phyloP scores from a whole-genome alignment of 257 asterid genomes.

The Misopates orontium region DNA sequence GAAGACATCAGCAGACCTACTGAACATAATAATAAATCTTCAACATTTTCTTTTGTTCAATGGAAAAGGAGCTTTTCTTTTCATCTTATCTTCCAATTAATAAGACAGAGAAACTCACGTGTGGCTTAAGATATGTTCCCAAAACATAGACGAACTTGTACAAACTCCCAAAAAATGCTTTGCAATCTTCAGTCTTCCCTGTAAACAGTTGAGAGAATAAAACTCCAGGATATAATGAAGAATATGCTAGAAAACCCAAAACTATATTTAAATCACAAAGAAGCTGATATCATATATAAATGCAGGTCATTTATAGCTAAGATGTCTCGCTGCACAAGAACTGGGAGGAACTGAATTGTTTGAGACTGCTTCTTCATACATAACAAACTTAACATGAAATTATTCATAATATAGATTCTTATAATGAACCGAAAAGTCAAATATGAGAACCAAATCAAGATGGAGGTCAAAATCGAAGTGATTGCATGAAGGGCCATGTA shows the following conservation, averaged over 20 bases:
- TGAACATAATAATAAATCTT: background rate
- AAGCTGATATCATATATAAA: background rate
- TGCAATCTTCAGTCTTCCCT: conserved; percentile 86
- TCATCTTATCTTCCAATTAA: conserved; percentile 1
- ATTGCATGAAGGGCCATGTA: background rate
- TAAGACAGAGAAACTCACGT: conserved; percentile 55
- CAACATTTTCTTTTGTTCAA: background rate
- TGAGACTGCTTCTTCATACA: background rate
- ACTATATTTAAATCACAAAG: conserved; percentile 7
- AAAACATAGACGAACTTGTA: conserved; percentile 87
- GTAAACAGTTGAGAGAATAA: conserved; percentile 36
- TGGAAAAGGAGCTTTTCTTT: background rate
- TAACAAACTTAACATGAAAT: background rate
- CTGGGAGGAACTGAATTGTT: too few relatives aligned
- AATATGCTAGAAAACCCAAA: conserved; percentile 10
- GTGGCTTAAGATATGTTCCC: conserved; percentile 94
- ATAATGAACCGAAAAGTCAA: background rate
- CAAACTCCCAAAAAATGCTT: conserved; percentile 59
- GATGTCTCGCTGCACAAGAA: background rate
- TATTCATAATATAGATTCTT: background rate
- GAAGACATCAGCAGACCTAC: background rate
- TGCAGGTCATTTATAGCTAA: background rate
- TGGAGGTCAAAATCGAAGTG: background rate
- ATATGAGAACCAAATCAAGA: background rate
- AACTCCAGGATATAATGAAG: conserved; percentile 17